These are phyloP conservation scores for Cochlearia excelsa DNA, from an alignment of 345 rosid genomes.

Conservation along the genomic window DNA sequence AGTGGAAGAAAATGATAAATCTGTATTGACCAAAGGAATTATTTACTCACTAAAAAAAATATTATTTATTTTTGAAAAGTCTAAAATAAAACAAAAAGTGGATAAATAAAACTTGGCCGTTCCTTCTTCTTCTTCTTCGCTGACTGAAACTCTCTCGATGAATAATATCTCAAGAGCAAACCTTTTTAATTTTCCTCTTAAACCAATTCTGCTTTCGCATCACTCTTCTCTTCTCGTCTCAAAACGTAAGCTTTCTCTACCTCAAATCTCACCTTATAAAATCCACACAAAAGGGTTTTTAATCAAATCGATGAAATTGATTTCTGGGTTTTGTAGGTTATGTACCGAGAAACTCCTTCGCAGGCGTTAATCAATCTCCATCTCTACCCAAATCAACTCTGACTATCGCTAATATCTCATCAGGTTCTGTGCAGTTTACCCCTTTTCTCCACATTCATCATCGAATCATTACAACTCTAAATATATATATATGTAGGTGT, in stretches of 20 bases:
- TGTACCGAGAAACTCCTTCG: constrained; percentile 32
- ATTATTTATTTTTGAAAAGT: too few relatives aligned
- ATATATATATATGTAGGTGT: too few relatives aligned
- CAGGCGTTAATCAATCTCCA: constrained; percentile 36
- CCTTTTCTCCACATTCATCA: neutral
- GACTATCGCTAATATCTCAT: constrained; percentile 42
- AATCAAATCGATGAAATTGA: constrained; percentile 2
- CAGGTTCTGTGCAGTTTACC: constrained; percentile 35
- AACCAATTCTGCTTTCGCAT: constrained; percentile 24
- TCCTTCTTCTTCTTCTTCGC: neutral
- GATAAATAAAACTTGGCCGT: constrained; percentile 8
- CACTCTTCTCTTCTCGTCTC: constrained; percentile 15
- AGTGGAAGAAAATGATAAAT: too few relatives aligned
- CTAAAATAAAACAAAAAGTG: neutral
- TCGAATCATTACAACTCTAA: neutral
- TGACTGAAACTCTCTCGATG: constrained; percentile 27
- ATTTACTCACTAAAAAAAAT: too few relatives aligned
- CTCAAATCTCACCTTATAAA: neutral
- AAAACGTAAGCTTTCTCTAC: constrained; percentile 21
- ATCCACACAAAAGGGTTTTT: neutral
- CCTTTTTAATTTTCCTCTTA: constrained; percentile 21
- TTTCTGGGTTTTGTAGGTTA: constrained; percentile 41
- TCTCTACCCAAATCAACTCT: constrained; percentile 33
- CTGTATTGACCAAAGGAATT: too few relatives aligned
- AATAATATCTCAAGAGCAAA: constrained; percentile 25